Conservation (phyloP, 192 early-diverging fungal species). For the Neocallimastix lanati region DNA sequence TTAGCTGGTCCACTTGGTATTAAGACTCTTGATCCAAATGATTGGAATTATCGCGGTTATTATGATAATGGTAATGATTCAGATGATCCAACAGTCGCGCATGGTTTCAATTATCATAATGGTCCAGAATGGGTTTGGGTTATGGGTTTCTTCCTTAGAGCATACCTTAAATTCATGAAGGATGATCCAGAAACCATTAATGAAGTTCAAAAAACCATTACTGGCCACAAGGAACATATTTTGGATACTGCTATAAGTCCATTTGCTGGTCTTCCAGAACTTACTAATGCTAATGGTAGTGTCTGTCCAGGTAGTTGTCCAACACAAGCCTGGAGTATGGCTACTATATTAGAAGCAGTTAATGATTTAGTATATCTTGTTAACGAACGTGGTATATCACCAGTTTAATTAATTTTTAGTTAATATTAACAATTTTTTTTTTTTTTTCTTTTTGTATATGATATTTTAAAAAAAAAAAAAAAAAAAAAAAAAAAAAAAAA, state of each 20-base stretch:
- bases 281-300: slow-evolving; percentile 75
- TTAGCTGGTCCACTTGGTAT: slow-evolving; percentile 73
- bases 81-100: slow-evolving; percentile 63
- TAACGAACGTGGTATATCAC: not conserved
- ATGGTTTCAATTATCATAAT: slow-evolving; percentile 96
- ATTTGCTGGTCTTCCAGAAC: slow-evolving; percentile 85
- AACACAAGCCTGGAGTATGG: slow-evolving; percentile 86
- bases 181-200: slow-evolving; percentile 10
- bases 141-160: slow-evolving; percentile 73
- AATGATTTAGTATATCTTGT: slow-evolving; percentile 8
- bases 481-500: not conserved
- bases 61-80: slow-evolving; percentile 89
- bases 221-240: slow-evolving; percentile 53
- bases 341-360: slow-evolving; percentile 50
- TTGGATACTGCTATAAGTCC: slow-evolving; percentile 28
- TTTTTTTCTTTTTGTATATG: too few species aligned
- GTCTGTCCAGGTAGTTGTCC: slow-evolving; percentile 68
- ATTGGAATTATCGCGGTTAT: slow-evolving; percentile 78
- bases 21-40: slow-evolving; percentile 84
- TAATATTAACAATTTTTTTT: too few species aligned
- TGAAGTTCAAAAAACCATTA: slow-evolving; percentile 7
- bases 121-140: slow-evolving; percentile 96
- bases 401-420: not conserved
- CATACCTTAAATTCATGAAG: slow-evolving; percentile 53
- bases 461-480: too few species aligned